Conservation (phyloP, 805 yeast genomes). For the Cyberlindnera galapagoensis region DNA sequence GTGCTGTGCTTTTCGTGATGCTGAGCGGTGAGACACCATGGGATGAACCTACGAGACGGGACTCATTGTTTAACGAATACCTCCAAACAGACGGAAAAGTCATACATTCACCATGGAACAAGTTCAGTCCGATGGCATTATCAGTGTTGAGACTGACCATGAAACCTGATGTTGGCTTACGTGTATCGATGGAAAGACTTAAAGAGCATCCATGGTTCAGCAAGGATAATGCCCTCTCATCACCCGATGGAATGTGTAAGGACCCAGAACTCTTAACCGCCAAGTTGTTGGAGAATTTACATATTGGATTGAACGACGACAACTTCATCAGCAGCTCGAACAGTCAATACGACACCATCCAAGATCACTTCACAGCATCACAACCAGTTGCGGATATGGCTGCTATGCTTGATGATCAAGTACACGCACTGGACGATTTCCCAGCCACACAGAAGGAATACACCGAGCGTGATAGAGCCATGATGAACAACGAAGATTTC, state of each 20-base stretch:
- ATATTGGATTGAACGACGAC: slow-evolving; percentile 46
- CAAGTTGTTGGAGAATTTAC: slow-evolving; percentile 43
- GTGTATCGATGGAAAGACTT: slow-evolving; percentile 37
- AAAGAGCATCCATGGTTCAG: slow-evolving; percentile 52
- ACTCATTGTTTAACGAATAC: slow-evolving; percentile 39
- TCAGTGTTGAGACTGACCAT: slow-evolving; percentile 48
- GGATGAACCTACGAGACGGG: slow-evolving; percentile 55
- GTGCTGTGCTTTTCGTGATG: slow-evolving; percentile 55
- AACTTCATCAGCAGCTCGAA: slow-evolving; percentile 26
- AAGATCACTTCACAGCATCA: slow-evolving; percentile 29
- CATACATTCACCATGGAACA: slow-evolving; percentile 47
- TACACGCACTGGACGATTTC: slow-evolving; percentile 13
- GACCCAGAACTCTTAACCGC: slow-evolving; percentile 48
- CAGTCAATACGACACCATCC: slow-evolving; percentile 17
- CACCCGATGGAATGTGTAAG: slow-evolving; percentile 42
- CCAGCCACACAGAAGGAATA: slow-evolving; percentile 38
- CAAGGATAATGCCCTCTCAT: slow-evolving; percentile 35
- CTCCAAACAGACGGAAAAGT: slow-evolving; percentile 40
- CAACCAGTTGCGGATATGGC: slow-evolving; percentile 44
- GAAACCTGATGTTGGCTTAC: slow-evolving; percentile 38
- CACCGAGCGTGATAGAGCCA: slow-evolving; percentile 30
- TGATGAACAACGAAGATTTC: slow-evolving; percentile 12
- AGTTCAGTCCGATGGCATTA: slow-evolving; percentile 40
- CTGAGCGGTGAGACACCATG: slow-evolving; percentile 65
- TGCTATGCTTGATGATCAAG: slow-evolving; percentile 34